phyloP scores from a whole-genome alignment of 2,329 filamentous ascomycete genomes.

The Chrysoporthe austroafricana region DNA sequence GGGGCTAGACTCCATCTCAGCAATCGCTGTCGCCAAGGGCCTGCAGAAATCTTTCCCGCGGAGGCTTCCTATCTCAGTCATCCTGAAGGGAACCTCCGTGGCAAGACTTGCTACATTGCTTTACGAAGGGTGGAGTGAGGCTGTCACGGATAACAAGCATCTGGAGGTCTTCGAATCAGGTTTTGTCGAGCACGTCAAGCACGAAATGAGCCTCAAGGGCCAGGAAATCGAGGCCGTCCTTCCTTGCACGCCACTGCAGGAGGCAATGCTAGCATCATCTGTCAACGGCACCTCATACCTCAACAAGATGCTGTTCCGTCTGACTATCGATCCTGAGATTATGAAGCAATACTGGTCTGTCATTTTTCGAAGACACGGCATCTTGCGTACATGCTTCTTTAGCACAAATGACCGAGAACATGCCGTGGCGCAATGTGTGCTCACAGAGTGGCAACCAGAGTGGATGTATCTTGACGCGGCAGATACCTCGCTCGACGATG shows the following conservation, averaged over 20 bases:
- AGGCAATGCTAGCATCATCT: constrained; percentile 76
- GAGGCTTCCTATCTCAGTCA: constrained; percentile 66
- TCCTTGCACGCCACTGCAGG: constrained; percentile 85
- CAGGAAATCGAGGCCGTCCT: constrained; percentile 59
- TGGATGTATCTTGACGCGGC: constrained; percentile 45
- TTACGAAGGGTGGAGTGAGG: background rate
- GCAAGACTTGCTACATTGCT: constrained; percentile 56
- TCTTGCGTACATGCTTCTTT: constrained; percentile 77
- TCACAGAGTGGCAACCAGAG: constrained; percentile 49
- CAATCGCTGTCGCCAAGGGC: constrained; percentile 68
- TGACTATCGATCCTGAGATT: constrained; percentile 52
- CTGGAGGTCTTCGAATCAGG: constrained; percentile 35
- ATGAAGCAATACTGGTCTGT: constrained; percentile 65
- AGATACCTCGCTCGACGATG: constrained; percentile 39
- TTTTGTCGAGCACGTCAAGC: constrained; percentile 36
- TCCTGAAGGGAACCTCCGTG: constrained; percentile 72
- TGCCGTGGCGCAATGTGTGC: constrained; percentile 74
- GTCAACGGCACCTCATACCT: constrained; percentile 61
- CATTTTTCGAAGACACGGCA: constrained; percentile 70
- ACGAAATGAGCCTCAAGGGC: constrained; percentile 38
- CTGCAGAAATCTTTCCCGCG: constrained; percentile 52
- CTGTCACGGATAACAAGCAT: background rate
- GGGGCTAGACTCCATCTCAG: constrained; percentile 82
- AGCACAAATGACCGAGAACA: constrained; percentile 62
- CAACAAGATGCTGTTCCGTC: constrained; percentile 70